Evolutionary conservation across 2,329 filamentous ascomycete species (phyloP), one percentile per base, ranked within the genome.

Genomic region (Neurospora sp.): DNA sequence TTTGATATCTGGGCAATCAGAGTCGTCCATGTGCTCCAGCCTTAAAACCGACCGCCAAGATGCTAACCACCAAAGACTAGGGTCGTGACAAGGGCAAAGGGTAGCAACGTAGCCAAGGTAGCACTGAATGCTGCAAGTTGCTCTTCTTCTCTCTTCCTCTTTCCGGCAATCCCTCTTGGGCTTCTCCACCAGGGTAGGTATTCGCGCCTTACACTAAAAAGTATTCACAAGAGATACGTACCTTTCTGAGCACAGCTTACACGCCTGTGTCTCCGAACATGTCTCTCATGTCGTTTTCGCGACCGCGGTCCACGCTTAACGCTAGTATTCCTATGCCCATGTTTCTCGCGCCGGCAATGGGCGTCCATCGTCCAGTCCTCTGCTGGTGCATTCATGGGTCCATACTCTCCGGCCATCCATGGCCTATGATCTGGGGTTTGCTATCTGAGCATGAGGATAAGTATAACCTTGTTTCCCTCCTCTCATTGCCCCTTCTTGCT

Each of bases 361-460:
- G 15, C 28, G 52, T 72, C 65, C 69, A 70, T 68, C 68, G 43
- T 66, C 69, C 68, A 69, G 73, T 71, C 71, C 68, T 71, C 72
- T 72, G 71, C 69, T 73, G 72, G 57, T 73, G 74, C 74, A 72
- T 72, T 72, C 74, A 69, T 71, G 72, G 75, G 74, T 70, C 72
- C 74, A 73, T 71, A 38, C 72, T 67, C 67, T 43, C 72, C 72
- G 74, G 73, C 74, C 74, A 71, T 69, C 73, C 71, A 72, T 70
- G 69, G 70, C 74, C 75, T 74, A 76, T 75, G 73, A 71, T 73
- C 72, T 70, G 68, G 68, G 66, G 43, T 68, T 69, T 28, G 23
- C 70, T 67, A 70, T 72, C 72, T 73, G 68, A 69, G 71, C 62
- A 71, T 68, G 74, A 77, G 74, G 75, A 77, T 77, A 78, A 78